phyloP scores from a whole-genome alignment of 306 rosid species.

The Vigna trinervia region DNA sequence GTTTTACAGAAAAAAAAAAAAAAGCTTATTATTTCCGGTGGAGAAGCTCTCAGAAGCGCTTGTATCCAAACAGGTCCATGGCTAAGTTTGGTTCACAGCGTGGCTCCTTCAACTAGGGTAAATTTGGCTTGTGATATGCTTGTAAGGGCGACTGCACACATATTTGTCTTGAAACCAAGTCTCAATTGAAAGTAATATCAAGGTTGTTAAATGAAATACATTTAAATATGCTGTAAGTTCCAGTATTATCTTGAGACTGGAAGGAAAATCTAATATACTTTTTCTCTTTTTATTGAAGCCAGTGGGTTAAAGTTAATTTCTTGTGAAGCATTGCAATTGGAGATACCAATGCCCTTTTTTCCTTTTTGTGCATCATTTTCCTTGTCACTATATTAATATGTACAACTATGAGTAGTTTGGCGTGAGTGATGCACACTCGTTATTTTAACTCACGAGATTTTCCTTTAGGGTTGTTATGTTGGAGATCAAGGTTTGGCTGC shows the following conservation, averaged over 20 bases:
- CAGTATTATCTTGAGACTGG: background rate
- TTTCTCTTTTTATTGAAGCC: background rate
- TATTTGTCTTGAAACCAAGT: background rate
- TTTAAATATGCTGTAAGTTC: background rate
- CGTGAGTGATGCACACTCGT: conserved; percentile 6
- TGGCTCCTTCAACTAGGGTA: background rate
- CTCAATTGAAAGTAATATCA: background rate
- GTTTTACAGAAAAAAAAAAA: too few relatives aligned
- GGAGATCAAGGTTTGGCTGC: conserved; percentile 90
- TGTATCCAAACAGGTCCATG: too few relatives aligned
- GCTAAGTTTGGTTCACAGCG: background rate
- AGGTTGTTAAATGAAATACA: background rate
- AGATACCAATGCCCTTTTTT: background rate
- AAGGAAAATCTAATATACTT: background rate
- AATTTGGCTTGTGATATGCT: background rate
- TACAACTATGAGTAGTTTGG: background rate
- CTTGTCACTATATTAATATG: conserved; percentile 12
- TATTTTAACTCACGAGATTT: conserved; percentile 31
- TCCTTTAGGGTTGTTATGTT: conserved; percentile 89
- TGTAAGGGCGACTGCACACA: background rate
- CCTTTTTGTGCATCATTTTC: conserved; percentile 25
- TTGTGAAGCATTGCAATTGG: conserved; percentile 2
- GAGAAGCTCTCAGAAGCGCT: too few relatives aligned
- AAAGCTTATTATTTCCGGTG: too few relatives aligned
- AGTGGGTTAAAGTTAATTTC: conserved; percentile 10